Base-by-base conservation (phyloP, 148 eudicot genomes). In the Pouteria glomerata region DNA sequence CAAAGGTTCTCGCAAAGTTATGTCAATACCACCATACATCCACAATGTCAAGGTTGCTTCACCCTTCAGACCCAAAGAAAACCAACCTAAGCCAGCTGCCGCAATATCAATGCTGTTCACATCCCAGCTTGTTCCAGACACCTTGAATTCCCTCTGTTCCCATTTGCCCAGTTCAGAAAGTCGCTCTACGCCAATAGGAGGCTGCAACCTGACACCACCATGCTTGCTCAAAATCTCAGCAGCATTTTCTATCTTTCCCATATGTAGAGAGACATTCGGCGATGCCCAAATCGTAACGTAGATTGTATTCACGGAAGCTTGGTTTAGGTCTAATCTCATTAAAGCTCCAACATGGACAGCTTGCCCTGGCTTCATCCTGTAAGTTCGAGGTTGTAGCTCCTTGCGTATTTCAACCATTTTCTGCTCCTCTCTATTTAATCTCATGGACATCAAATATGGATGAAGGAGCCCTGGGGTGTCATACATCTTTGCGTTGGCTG, bases 401-500 rank as follows among this genome's bases (percentile, higher is more conserved):
- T 91, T 94, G 61, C 98, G 81, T 69, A 88, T 84, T 83, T 94
- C 97, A 57, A 85, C 78, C 98, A 94, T 89, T 81, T 94, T 94
- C 84, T 89, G 98, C 81, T 94, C 98, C 51, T 94, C 98, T 70
- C 97, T 82, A 57, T 82, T 91, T 70, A 91, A 79, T 77, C 93
- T 82, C 88, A 88, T 80, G 56, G 93, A 84, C 93, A 94, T 86
- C 63, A 91, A 74, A 78, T 94, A 91, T 6, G 96, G 90, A 74
- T 94, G 98, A 52, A 94, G 71, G 24, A 94, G 90, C 19, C 98
- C 98, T 1, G 97, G 98, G 31, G 97, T 91, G 72, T 94, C 98
- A 73, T 91, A 94, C 96, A 94, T 87, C 72, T 94, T 91, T 18
- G 98, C 98, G 78, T 91, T 94, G 63, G 92, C 97, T 18, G 96